phyloP scores from a whole-genome alignment of 345 rosid genomes.

The Ailanthus altissimus region DNA sequence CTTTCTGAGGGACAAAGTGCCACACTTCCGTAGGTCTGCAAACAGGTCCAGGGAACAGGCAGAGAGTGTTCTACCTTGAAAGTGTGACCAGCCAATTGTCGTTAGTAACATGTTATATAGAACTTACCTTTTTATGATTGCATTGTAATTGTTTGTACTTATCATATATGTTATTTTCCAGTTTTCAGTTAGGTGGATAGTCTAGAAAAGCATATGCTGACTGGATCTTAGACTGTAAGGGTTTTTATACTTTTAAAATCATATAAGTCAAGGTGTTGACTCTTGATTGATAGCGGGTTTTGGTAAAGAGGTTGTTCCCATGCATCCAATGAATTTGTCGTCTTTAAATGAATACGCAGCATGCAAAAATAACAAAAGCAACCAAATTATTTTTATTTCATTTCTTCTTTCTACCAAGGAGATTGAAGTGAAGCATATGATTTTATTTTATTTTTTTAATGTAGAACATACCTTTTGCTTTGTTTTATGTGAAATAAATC shows the following conservation, averaged over 20 bases:
- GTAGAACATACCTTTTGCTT: neutral
- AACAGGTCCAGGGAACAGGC: neutral
- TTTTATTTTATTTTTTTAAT: too few relatives aligned
- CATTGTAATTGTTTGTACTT: neutral
- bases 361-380: neutral
- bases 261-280: neutral
- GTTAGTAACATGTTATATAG: neutral
- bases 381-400: neutral
- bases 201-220: neutral
- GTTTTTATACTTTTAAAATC: neutral
- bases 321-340: slow-evolving; percentile 2
- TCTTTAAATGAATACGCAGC: too few relatives aligned
- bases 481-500: neutral
- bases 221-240: neutral
- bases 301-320: neutral
- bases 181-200: neutral
- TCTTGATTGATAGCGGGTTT: neutral
- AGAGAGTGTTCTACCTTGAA: neutral
- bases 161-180: neutral
- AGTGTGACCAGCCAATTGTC: neutral
- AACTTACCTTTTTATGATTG: neutral
- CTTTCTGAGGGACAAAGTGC: neutral
- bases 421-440: neutral
- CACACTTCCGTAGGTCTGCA: neutral
- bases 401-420: neutral